Percentiles rank a stretch among this genome's conserved stretches.
phyloP scores from a whole-genome alignment of 2,329 filamentous ascomycete species.

The Lecanicillium sp. region DNA sequence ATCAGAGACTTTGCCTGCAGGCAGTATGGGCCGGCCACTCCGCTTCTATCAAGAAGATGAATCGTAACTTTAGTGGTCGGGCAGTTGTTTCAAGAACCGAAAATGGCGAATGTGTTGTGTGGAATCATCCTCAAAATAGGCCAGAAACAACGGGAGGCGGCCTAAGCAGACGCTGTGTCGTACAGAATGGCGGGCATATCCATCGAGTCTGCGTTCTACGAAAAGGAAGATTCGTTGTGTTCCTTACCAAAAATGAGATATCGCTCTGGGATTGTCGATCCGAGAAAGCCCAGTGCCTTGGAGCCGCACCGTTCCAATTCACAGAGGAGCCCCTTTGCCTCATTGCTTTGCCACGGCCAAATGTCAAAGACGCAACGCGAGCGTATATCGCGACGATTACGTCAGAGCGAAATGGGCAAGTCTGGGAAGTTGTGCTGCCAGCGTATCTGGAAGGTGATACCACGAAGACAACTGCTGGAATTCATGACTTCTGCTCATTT shows the following conservation, averaged over 20 bases:
- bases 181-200: slow-evolving; percentile 63
- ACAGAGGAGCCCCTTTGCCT: slow-evolving; percentile 72
- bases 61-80: slow-evolving; percentile 73
- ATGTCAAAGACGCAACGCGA: slow-evolving; percentile 46
- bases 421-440: slow-evolving; percentile 70
- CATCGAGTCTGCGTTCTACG: slow-evolving; percentile 72
- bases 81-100: slow-evolving; percentile 76
- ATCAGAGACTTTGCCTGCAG: slow-evolving; percentile 52
- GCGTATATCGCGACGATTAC: slow-evolving; percentile 77
- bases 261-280: slow-evolving; percentile 73
- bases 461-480: slow-evolving; percentile 17
- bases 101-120: slow-evolving; percentile 73
- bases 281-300: slow-evolving; percentile 49
- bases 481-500: slow-evolving; percentile 66
- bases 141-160: slow-evolving; percentile 34
- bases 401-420: slow-evolving; percentile 68
- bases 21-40: slow-evolving; percentile 81
- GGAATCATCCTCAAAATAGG: slow-evolving; percentile 52
- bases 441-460: slow-evolving; percentile 25
- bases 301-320: slow-evolving; percentile 42
- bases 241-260: slow-evolving; percentile 63
- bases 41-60: slow-evolving; percentile 72
- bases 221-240: slow-evolving; percentile 73
- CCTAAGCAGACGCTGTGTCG: slow-evolving; percentile 59
- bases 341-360: slow-evolving; percentile 59